Percentiles rank a stretch among this genome's conserved stretches.
Evolutionary conservation across 768 basidiomycete genomes (phyloP).

Genomic region (Austroboletus festivus): DNA sequence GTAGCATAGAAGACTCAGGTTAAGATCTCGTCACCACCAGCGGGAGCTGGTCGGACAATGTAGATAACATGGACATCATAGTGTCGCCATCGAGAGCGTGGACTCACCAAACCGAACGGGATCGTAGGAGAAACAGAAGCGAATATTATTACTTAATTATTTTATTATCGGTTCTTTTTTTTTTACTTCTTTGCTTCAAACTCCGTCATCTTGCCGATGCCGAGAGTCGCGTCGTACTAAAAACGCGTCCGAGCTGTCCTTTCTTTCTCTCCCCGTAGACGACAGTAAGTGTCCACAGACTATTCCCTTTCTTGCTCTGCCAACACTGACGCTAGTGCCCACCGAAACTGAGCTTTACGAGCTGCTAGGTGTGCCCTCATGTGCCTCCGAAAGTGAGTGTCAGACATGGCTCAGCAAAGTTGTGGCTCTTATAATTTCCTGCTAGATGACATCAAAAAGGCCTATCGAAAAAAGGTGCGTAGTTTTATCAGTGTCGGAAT

Average conservation of each 20-base stretch:
- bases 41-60: constrained; percentile 75
- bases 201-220: constrained; percentile 26
- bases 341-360: constrained; percentile 85
- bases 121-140: not conserved
- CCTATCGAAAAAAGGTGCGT: constrained; percentile 86
- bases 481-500: constrained; percentile 1
- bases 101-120: constrained; percentile 19
- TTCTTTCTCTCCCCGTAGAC: constrained; percentile 5
- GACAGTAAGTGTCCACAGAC: constrained; percentile 26
- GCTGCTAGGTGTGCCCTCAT: constrained; percentile 67
- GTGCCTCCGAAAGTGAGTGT: constrained; percentile 66
- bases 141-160: too few relatives aligned
- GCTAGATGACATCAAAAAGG: constrained; percentile 86
- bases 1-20: constrained; percentile 23
- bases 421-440: constrained; percentile 9
- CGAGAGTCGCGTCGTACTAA: constrained; percentile 28
- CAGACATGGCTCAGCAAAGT: not conserved
- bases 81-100: constrained; percentile 1
- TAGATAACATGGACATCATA: constrained; percentile 81
- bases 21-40: constrained; percentile 48
- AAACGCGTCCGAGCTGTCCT: constrained; percentile 22
- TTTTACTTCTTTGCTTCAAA: constrained; percentile 25
- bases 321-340: constrained; percentile 46
- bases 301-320: not conserved
- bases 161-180: not conserved